These are phyloP conservation scores for Sporothrix globosa DNA, from an alignment of 2,329 filamentous ascomycete species.

Conservation along the genomic window DNA sequence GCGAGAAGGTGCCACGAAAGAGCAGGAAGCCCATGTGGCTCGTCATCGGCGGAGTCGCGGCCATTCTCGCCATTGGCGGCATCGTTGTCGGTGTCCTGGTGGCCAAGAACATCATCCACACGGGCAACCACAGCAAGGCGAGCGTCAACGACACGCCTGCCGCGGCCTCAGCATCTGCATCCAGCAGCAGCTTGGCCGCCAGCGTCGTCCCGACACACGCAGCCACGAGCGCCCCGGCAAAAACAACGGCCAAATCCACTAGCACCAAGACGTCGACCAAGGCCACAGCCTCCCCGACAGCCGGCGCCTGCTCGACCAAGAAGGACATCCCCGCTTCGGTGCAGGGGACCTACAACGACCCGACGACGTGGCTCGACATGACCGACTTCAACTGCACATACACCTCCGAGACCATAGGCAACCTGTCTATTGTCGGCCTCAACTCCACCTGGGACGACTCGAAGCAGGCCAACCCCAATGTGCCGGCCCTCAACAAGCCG, in stretches of 20 bases:
- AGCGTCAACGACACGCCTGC: neutral
- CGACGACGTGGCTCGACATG: slow-evolving; percentile 74
- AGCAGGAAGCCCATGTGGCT: slow-evolving; percentile 23
- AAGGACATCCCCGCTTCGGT: slow-evolving; percentile 17
- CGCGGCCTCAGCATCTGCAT: neutral
- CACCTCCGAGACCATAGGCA: slow-evolving; percentile 80
- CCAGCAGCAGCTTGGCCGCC: neutral
- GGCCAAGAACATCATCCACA: slow-evolving; percentile 27
- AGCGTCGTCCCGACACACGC: neutral
- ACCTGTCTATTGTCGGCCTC: slow-evolving; percentile 87
- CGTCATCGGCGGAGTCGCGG: slow-evolving; percentile 2
- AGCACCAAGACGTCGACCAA: neutral
- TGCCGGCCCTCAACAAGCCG: slow-evolving; percentile 72
- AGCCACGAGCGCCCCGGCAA: neutral
- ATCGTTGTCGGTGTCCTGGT: slow-evolving; percentile 25
- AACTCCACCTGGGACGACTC: slow-evolving; percentile 86
- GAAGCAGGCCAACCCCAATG: slow-evolving; percentile 73
- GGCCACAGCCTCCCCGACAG: neutral
- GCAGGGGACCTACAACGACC: slow-evolving; percentile 28
- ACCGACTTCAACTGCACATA: slow-evolving; percentile 93
- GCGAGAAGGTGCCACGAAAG: neutral
- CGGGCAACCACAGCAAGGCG: neutral
- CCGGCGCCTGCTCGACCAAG: slow-evolving; percentile 16
- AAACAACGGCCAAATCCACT: neutral
- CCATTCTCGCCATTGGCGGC: slow-evolving; percentile 16